Evolutionary conservation across 192 early-diverging fungal species (phyloP), one percentile per base, ranked within the genome.

Genomic region (Coemansia sp.): DNA sequence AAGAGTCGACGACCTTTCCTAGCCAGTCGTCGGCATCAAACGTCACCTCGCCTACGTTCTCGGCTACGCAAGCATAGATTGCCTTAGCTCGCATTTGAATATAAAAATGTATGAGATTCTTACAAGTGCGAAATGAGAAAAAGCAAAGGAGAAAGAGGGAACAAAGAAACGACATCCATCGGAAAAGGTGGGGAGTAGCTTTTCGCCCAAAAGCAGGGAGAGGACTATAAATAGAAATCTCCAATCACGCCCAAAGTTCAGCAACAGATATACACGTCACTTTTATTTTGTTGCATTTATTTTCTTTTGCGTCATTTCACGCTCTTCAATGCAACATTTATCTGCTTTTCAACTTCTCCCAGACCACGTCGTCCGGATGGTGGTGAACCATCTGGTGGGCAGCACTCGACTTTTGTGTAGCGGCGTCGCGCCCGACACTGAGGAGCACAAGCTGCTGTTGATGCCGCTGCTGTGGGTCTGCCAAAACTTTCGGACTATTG

Each of bases 31-130:
- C 37, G 17, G 62, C 76, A 8, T 77, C 67, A 66, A 82, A 82
- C 9, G 80, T 72, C 17, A 82, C 66, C 45, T 82, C 80, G 46
- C 80, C 76, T 15, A 68, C 15, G 72, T 74, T 74, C 21, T 82
- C 80, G 9, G 80, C 80, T 21, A 68, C 62, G 63, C 80, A 82
- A 0, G 80, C 76, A 62, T 74, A 82, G 45, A 82, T 67, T 60
- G 80, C 71, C 36, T 17, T 77, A 7, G 80, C 80, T 15, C 63
- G 44, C 80, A 82, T 82, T 39, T 58, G 21, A 44, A 53, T 50
- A 29, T 37, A 62, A 39, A 44, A 61, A 61, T 9, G 2, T 53
- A n/a, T 4, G 7, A 17, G 31, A 50, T 17, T 29, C 23, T 42
- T 45, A 48, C 14, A 51, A n/a, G 15, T 38, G 1, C 19, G 21